Percentiles rank a stretch among this genome's conserved stretches.
These are phyloP conservation scores for Colletotrichum brevisporum DNA, from an alignment of 2,329 filamentous ascomycete genomes.

Conservation along the genomic window DNA sequence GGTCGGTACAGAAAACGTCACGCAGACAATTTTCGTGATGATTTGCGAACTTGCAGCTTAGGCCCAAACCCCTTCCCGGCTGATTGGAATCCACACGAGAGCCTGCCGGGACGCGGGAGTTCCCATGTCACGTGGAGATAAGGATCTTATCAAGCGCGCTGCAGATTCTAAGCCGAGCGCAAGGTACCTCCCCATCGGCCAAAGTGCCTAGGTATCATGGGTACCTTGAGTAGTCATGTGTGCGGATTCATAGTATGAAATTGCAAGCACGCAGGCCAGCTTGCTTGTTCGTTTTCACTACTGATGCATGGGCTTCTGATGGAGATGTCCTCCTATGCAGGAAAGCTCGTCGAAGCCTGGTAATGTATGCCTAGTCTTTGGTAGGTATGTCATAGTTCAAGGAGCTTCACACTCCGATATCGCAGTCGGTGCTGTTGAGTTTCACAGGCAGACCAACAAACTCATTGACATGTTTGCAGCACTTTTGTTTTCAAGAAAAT, in stretches of 20 bases:
- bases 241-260: too few species aligned
- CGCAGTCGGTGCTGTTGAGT: neutral
- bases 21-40: conserved; percentile 32
- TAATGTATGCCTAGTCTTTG: too few species aligned
- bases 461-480: neutral
- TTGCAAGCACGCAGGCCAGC: too few species aligned
- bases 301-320: too few species aligned
- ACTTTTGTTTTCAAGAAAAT: neutral
- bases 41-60: conserved; percentile 29
- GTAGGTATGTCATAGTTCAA: too few species aligned
- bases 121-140: conserved; percentile 38
- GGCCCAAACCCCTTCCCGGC: conserved; percentile 35
- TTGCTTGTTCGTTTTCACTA: too few species aligned
- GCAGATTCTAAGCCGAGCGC: too few species aligned
- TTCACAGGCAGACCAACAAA: neutral
- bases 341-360: too few species aligned
- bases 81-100: conserved; percentile 26
- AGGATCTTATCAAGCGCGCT: conserved; percentile 1
- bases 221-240: too few species aligned
- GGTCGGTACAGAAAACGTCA: conserved; percentile 20
- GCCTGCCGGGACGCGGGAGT: conserved; percentile 17
- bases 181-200: too few species aligned
- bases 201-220: neutral
- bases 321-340: too few species aligned
- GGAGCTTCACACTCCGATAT: too few species aligned